Percentiles rank a stretch among this genome's conserved stretches.
phyloP scores from a whole-genome alignment of 2,329 filamentous ascomycete species.

The Ambrosiella beaveri region DNA sequence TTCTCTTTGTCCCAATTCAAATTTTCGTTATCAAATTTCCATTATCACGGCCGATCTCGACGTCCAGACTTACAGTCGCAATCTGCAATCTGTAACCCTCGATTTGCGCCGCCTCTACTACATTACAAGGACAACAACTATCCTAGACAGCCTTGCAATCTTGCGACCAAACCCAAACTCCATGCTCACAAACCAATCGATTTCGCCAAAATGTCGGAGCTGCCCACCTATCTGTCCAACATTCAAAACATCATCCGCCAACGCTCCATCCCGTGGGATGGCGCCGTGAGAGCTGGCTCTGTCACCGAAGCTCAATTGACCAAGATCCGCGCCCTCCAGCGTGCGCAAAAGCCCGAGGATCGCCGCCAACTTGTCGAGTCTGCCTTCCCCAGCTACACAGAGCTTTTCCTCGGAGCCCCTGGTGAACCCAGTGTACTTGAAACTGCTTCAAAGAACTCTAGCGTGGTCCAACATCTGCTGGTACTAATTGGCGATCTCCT shows the following conservation, averaged over 20 bases:
- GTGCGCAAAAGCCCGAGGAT: conserved; percentile 73
- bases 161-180: background rate
- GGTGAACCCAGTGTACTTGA: conserved; percentile 61
- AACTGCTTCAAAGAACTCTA: conserved; percentile 65
- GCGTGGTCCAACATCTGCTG: conserved; percentile 89
- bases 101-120: conserved; percentile 1
- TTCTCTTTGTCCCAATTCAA: too few species aligned
- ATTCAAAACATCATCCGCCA: conserved; percentile 95
- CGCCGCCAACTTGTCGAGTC: conserved; percentile 65
- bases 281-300: conserved; percentile 79
- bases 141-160: conserved; percentile 5
- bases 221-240: conserved; percentile 67
- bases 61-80: background rate
- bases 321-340: conserved; percentile 93
- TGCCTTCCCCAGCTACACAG: conserved; percentile 64
- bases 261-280: conserved; percentile 93
- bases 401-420: conserved; percentile 60
- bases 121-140: background rate
- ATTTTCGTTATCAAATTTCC: too few species aligned
- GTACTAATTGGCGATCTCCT: conserved; percentile 78
- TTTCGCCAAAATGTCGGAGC: conserved; percentile 65
- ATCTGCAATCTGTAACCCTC: background rate
- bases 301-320: conserved; percentile 86
- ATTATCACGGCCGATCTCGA: too few species aligned
- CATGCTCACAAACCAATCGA: background rate